Evolutionary conservation across 2,329 filamentous ascomycete species (phyloP).

Genomic region (Dryadomyces quercivorus): DNA sequence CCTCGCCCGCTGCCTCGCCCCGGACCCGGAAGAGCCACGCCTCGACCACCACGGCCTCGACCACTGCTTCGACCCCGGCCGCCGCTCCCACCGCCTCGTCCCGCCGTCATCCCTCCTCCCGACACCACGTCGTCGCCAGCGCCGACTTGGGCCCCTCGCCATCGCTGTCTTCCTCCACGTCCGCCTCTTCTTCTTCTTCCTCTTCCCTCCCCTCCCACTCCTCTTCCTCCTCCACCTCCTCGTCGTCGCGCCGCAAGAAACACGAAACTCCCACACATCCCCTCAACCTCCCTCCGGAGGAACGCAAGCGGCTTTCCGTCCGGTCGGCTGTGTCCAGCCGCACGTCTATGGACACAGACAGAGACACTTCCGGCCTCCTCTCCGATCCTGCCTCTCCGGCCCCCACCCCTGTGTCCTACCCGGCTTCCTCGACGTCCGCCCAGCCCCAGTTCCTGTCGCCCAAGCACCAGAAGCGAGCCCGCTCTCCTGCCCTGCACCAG

Average conservation of each 20-base stretch:
- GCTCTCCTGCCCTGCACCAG: too few relatives aligned
- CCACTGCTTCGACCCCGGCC: background rate
- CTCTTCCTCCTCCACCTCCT: slow-evolving; percentile 2
- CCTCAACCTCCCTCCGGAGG: slow-evolving; percentile 79
- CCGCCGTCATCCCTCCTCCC: slow-evolving; percentile 3
- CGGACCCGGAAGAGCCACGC: background rate
- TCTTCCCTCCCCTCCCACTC: slow-evolving; percentile 15
- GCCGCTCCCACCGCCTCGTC: background rate
- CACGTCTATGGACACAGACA: slow-evolving; percentile 67
- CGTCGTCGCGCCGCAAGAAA: slow-evolving; percentile 37
- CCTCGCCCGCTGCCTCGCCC: background rate
- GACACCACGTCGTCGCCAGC: background rate
- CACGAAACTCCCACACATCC: slow-evolving; percentile 64
- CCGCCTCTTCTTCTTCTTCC: background rate
- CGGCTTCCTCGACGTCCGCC: slow-evolving; percentile 10
- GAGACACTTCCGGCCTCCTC: slow-evolving; percentile 38
- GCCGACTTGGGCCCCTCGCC: background rate
- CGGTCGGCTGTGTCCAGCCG: slow-evolving; percentile 51
- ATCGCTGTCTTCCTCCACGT: background rate
- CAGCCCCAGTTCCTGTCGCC: background rate
- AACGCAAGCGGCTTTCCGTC: slow-evolving; percentile 64
- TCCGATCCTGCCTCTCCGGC: slow-evolving; percentile 21
- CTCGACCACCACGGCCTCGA: too few relatives aligned
- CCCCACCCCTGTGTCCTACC: slow-evolving; percentile 25
- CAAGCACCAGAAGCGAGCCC: slow-evolving; percentile 10